phyloP scores from a whole-genome alignment of 331 rosid species.

The Malus hybrid region DNA sequence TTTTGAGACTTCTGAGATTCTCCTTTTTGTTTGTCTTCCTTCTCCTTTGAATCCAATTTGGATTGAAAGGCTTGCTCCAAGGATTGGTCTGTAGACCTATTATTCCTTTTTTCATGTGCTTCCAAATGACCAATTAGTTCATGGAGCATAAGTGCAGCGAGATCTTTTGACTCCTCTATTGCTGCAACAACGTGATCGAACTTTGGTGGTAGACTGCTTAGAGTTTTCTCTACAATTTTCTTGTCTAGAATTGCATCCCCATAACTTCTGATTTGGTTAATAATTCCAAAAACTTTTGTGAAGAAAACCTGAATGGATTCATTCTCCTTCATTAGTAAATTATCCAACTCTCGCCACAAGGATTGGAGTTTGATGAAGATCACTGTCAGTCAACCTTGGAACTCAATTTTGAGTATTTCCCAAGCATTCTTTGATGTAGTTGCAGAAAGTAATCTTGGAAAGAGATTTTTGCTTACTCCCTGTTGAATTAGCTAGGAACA shows the following conservation, averaged over 20 bases:
- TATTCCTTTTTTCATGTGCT: background rate
- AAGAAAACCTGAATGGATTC: background rate
- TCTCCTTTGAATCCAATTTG: background rate
- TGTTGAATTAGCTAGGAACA: too few relatives aligned
- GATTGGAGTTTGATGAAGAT: background rate
- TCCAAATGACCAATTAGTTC: background rate
- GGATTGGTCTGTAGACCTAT: background rate
- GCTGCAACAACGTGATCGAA: background rate
- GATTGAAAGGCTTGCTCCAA: background rate
- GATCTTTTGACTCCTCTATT: slow-evolving; percentile 6
- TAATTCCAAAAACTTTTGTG: background rate
- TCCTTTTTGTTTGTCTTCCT: background rate
- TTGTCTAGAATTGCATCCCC: background rate
- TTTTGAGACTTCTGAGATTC: background rate
- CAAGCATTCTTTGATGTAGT: slow-evolving; percentile 1
- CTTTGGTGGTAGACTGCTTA: background rate
- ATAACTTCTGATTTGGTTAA: background rate
- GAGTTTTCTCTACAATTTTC: background rate
- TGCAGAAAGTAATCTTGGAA: background rate
- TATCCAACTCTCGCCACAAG: background rate
- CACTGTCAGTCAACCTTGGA: slow-evolving; percentile 11
- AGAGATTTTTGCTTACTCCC: slow-evolving; percentile 3
- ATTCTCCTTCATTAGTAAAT: background rate
- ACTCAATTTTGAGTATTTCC: background rate
- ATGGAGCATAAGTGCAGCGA: background rate